Evolutionary conservation across 169 alveolate genomes (phyloP).

Genomic region (Cryptosporidium bovis): DNA sequence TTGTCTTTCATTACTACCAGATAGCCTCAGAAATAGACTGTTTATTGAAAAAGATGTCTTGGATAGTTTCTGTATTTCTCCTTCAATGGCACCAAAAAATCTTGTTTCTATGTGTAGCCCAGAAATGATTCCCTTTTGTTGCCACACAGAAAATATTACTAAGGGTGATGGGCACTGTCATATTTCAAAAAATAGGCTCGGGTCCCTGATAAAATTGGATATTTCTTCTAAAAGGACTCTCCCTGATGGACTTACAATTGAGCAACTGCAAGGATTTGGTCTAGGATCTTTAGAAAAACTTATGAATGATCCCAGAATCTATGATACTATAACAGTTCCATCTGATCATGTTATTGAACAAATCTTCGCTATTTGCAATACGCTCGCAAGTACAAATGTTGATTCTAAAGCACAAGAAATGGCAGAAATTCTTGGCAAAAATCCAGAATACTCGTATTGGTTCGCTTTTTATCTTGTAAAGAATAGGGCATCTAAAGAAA

Average conservation of each 20-base stretch:
- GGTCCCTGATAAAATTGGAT: slow-evolving; percentile 16
- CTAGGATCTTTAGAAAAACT: slow-evolving; percentile 79
- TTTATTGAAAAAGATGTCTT: slow-evolving; percentile 14
- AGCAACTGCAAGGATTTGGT: slow-evolving; percentile 80
- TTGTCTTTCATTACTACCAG: slow-evolving; percentile 34
- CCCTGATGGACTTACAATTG: slow-evolving; percentile 51
- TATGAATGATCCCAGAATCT: slow-evolving; percentile 77
- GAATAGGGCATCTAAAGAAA: slow-evolving; percentile 91
- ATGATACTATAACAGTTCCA: neutral
- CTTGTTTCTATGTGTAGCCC: slow-evolving; percentile 19
- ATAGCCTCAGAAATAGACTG: slow-evolving; percentile 18
- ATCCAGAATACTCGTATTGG: slow-evolving; percentile 87
- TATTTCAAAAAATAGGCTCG: neutral
- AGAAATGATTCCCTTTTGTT: slow-evolving; percentile 38
- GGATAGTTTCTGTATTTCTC: neutral
- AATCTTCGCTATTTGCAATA: slow-evolving; percentile 57
- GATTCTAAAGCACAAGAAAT: slow-evolving; percentile 81
- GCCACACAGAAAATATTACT: neutral
- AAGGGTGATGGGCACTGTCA: no score
- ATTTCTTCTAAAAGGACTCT: slow-evolving; percentile 14
- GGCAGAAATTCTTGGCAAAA: slow-evolving; percentile 78
- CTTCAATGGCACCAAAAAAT: slow-evolving; percentile 6
- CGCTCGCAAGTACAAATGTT: slow-evolving; percentile 66
- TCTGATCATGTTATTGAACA: slow-evolving; percentile 52
- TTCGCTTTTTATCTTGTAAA: slow-evolving; percentile 89